Evolutionary conservation across 1,284 basidiomycete species (phyloP).

Genomic region (Schizopora paradoxa): DNA sequence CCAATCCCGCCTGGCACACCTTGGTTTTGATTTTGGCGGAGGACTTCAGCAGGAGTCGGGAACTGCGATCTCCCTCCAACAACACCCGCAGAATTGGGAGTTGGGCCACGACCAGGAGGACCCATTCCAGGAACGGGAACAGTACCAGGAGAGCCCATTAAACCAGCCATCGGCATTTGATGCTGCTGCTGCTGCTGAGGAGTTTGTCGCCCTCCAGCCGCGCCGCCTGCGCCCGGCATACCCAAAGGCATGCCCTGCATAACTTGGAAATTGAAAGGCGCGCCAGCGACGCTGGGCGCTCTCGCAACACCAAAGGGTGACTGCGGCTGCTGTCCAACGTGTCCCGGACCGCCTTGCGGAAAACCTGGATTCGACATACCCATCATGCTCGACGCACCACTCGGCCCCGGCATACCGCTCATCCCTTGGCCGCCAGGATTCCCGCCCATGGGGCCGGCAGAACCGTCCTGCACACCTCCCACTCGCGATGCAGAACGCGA

Average conservation of each 20-base stretch:
- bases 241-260: constrained; percentile 1
- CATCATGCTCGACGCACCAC: too few species aligned
- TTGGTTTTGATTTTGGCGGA: too few species aligned
- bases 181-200: constrained; percentile 12
- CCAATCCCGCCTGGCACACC: background rate
- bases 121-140: constrained; percentile 8
- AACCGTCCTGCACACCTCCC: background rate
- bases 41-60: too few species aligned
- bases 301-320: background rate
- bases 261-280: too few species aligned
- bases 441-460: background rate
- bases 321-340: constrained; percentile 3
- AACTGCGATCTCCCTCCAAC: background rate
- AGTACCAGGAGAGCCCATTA: constrained; percentile 11
- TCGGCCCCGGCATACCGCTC: constrained; percentile 6
- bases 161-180: constrained; percentile 13
- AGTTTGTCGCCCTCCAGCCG: constrained; percentile 10
- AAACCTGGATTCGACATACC: too few species aligned
- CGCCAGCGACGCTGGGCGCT: too few species aligned
- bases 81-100: background rate
- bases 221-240: constrained; percentile 1
- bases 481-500: background rate
- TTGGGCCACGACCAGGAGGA: background rate
- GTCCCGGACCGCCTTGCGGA: too few species aligned
- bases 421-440: background rate